A percentile compares a stretch with the other conserved stretches of the same genome.
Conservation (phyloP, 352 stramenopile species). For the Phytophthora quininea region DNA sequence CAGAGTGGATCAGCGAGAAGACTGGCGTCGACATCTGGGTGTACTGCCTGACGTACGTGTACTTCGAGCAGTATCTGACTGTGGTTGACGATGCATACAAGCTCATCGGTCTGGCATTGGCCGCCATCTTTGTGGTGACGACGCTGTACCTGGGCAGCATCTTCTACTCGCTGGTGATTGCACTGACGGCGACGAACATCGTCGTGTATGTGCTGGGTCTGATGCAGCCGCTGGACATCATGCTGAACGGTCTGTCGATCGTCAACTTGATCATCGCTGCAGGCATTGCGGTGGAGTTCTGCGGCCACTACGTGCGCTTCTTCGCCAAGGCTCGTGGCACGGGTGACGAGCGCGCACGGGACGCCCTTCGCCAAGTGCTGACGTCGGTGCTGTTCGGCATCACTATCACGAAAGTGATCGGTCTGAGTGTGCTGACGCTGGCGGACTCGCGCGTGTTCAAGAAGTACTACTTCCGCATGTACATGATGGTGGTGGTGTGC, state of each 20-base stretch:
- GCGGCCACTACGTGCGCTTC: conserved; percentile 73
- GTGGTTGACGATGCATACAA: conserved; percentile 56
- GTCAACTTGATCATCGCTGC: conserved; percentile 86
- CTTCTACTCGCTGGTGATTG: conserved; percentile 50
- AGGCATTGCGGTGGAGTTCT: conserved; percentile 85
- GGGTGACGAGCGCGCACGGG: conserved; percentile 51
- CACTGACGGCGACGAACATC: conserved; percentile 56
- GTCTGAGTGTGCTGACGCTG: conserved; percentile 78
- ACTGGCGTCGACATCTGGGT: conserved; percentile 65
- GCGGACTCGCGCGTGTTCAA: conserved; percentile 88
- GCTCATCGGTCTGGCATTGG: conserved; percentile 53
- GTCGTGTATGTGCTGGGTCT: conserved; percentile 58
- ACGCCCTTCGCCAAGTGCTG: conserved; percentile 59
- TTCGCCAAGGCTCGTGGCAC: conserved; percentile 55
- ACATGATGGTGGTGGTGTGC: conserved; percentile 83
- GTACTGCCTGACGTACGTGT: conserved; percentile 63
- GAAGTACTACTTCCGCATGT: conserved; percentile 93
- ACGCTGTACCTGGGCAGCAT: conserved; percentile 53
- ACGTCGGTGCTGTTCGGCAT: conserved; percentile 84
- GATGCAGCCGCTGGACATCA: conserved; percentile 67
- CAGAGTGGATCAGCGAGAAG: conserved; percentile 62
- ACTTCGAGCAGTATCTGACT: conserved; percentile 75
- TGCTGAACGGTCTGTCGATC: conserved; percentile 85
- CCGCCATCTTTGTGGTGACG: conserved; percentile 60
- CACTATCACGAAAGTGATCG: conserved; percentile 89